Evolutionary conservation across 768 basidiomycete genomes (phyloP).

Genomic region (Candolleomyces eurysporus): DNA sequence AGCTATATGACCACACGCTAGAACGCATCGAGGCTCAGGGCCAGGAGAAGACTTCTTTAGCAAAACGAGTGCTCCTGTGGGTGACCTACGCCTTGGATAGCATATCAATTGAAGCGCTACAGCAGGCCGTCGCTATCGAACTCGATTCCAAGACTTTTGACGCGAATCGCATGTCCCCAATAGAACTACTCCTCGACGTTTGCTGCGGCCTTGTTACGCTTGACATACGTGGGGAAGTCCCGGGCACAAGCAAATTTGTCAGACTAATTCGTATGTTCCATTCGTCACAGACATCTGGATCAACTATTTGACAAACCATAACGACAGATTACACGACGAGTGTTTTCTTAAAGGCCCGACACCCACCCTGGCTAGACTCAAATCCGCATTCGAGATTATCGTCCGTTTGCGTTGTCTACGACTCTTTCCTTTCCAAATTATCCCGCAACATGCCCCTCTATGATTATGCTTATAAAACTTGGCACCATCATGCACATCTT

Average conservation of each 20-base stretch:
- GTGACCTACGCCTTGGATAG: neutral
- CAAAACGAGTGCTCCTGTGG: slow-evolving; percentile 1
- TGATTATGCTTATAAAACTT: neutral
- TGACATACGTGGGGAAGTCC: too few species aligned
- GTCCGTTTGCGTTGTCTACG: neutral
- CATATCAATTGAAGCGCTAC: neutral
- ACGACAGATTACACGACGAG: slow-evolving; percentile 2
- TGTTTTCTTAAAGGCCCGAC: neutral
- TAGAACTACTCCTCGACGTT: neutral
- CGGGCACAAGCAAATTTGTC: too few species aligned
- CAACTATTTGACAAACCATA: neutral
- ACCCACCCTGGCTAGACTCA: neutral
- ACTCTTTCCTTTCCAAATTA: neutral
- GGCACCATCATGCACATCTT: neutral
- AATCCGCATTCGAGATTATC: neutral
- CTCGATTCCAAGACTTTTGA: neutral
- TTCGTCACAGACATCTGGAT: neutral
- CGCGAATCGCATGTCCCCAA: neutral
- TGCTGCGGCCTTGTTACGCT: slow-evolving; percentile 2
- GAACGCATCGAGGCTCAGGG: neutral
- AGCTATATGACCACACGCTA: neutral
- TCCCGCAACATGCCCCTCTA: neutral
- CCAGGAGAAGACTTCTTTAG: neutral
- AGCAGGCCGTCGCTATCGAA: neutral
- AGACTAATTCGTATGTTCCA: slow-evolving; percentile 3